Evolutionary conservation across 2,329 filamentous ascomycete species (phyloP).

Genomic region (Exophiala dermatitidis): DNA sequence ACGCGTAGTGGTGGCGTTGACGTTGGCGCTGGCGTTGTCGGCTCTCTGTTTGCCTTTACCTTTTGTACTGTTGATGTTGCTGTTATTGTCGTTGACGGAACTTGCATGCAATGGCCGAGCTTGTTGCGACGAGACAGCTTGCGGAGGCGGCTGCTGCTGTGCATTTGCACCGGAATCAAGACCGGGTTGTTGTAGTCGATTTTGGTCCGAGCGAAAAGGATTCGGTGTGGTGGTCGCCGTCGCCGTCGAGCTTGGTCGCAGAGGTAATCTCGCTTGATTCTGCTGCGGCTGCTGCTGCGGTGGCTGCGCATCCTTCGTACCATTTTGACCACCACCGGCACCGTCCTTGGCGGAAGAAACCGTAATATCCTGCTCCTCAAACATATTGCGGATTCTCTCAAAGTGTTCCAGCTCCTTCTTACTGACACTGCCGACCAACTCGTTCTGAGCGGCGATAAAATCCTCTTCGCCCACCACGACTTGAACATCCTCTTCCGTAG

Average conservation of each 20-base stretch:
- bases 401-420: slow-evolving; percentile 89
- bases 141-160: not conserved
- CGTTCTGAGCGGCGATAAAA: slow-evolving; percentile 70
- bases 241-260: slow-evolving; percentile 22
- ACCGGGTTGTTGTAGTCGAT: not conserved
- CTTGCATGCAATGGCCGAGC: not conserved
- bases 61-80: slow-evolving; percentile 10
- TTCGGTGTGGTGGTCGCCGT: not conserved
- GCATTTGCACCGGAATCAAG: no score
- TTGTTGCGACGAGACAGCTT: not conserved
- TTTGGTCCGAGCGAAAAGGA: not conserved
- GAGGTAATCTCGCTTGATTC: slow-evolving; percentile 26
- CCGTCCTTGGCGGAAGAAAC: slow-evolving; percentile 31
- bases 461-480: slow-evolving; percentile 87
- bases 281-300: slow-evolving; percentile 23
- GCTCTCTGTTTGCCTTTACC: slow-evolving; percentile 25
- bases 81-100: not conserved
- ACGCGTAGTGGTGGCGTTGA: not conserved
- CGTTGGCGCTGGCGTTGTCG: slow-evolving; percentile 3
- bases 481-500: slow-evolving; percentile 70
- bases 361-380: slow-evolving; percentile 54
- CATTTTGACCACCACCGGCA: slow-evolving; percentile 28
- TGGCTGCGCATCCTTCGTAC: not conserved
- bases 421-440: slow-evolving; percentile 90
- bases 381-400: slow-evolving; percentile 70